A percentile compares a stretch with the other conserved stretches of the same genome.
Conservation (phyloP, 2,329 filamentous ascomycete genomes). For the Pestalotiopsis sp. region DNA sequence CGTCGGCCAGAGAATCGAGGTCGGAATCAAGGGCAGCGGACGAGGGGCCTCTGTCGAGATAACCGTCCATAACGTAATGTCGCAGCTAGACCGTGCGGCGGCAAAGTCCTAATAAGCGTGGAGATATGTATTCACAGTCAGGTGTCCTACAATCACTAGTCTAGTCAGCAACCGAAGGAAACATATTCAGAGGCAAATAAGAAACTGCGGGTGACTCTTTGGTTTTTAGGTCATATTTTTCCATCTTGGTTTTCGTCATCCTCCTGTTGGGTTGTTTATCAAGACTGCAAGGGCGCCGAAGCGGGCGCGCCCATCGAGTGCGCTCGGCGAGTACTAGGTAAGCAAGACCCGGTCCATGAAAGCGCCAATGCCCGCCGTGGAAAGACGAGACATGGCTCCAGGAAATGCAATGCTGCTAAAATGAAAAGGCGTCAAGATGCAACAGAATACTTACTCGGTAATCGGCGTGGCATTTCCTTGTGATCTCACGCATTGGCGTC, state of each 20-base stretch:
- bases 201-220: not conserved
- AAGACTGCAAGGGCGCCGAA: too few relatives aligned
- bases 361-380: too few relatives aligned
- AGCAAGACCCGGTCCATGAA: too few relatives aligned
- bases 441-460: too few relatives aligned
- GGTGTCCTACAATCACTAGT: not conserved
- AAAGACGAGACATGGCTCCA: too few relatives aligned
- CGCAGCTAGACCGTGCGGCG: not conserved
- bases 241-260: not conserved
- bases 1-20: not conserved
- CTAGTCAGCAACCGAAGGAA: not conserved
- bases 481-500: too few relatives aligned
- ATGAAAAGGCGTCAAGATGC: too few relatives aligned
- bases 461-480: too few relatives aligned
- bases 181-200: not conserved
- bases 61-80: slow-evolving; percentile 12
- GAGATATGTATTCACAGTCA: not conserved
- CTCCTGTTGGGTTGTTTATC: too few relatives aligned
- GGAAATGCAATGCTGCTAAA: too few relatives aligned
- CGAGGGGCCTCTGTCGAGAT: not conserved
- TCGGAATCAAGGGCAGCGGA: not conserved
- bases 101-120: not conserved
- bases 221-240: not conserved
- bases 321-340: too few relatives aligned
- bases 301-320: too few relatives aligned